Conservation (phyloP, 139 green algal genomes). For the Bryopsis sp. region DNA sequence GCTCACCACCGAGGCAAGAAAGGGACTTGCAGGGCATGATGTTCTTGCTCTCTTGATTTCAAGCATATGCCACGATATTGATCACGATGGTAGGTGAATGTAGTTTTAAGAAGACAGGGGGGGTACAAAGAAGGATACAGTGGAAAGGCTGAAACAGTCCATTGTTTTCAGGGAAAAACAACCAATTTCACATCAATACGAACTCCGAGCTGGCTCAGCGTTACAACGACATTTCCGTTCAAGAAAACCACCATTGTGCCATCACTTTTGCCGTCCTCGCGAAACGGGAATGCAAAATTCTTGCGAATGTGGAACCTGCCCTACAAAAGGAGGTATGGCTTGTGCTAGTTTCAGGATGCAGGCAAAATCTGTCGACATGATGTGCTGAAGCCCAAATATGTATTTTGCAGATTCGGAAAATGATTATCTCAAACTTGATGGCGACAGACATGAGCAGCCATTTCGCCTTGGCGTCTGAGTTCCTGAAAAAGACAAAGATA, state of each 20-base stretch:
- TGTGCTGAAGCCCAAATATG: not conserved
- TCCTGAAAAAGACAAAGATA: slow-evolving; percentile 24
- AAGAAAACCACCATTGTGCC: slow-evolving; percentile 70
- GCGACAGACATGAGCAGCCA: slow-evolving; percentile 61
- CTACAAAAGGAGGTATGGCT: slow-evolving; percentile 23
- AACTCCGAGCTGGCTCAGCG: slow-evolving; percentile 24
- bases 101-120: not conserved
- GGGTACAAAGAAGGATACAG: not conserved
- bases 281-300: slow-evolving; percentile 30
- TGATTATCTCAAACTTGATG: slow-evolving; percentile 44
- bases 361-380: not conserved
- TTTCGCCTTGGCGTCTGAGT: slow-evolving; percentile 44
- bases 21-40: slow-evolving; percentile 32
- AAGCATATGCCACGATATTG: slow-evolving; percentile 58
- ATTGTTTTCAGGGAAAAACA: slow-evolving; percentile 28
- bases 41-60: slow-evolving; percentile 43
- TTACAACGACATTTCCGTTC: slow-evolving; percentile 39
- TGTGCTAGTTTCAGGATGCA: not conserved
- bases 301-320: slow-evolving; percentile 14
- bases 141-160: not conserved
- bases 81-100: slow-evolving; percentile 42
- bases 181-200: slow-evolving; percentile 33
- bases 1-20: slow-evolving; percentile 19
- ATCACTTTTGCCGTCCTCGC: slow-evolving; percentile 48
- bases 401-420: slow-evolving; percentile 27